These are phyloP conservation scores for Agrocybe praecox DNA, from an alignment of 768 basidiomycete species.

Conservation along the genomic window DNA sequence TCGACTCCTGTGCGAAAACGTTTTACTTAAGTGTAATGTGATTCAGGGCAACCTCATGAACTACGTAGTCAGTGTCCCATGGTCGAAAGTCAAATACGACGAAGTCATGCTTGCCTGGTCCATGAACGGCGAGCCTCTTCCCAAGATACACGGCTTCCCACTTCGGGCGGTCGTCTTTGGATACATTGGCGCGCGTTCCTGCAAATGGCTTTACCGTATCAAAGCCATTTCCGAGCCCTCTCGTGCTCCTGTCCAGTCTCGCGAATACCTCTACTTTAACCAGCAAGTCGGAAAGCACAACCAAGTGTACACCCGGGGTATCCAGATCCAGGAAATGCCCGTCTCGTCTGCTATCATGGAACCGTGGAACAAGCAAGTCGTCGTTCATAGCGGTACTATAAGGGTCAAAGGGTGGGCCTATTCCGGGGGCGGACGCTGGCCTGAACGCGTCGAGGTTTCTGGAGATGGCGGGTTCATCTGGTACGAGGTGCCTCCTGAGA, in stretches of 20 bases:
- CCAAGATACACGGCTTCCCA: conserved; percentile 17
- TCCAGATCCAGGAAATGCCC: conserved; percentile 17
- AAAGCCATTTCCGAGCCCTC: conserved; percentile 15
- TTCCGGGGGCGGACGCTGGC: conserved; percentile 16
- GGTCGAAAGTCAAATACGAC: conserved; percentile 13
- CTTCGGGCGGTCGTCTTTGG: conserved; percentile 14
- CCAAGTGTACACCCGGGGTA: conserved; percentile 10
- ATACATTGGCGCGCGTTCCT: conserved; percentile 14
- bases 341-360: conserved; percentile 17
- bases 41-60: conserved; percentile 12
- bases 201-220: conserved; percentile 17
- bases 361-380: conserved; percentile 17
- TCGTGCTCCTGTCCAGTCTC: conserved; percentile 13
- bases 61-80: conserved; percentile 16
- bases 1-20: neutral
- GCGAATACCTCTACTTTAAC: conserved; percentile 17
- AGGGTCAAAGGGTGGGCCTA: conserved; percentile 15
- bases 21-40: neutral
- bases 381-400: conserved; percentile 12
- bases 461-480: conserved; percentile 14
- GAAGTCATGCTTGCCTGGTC: conserved; percentile 18
- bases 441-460: conserved; percentile 18
- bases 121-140: conserved; percentile 16
- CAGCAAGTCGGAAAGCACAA: conserved; percentile 19
- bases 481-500: conserved; percentile 14